These are phyloP conservation scores for Jamesozyma rosinii DNA, from an alignment of 805 yeast species.

Conservation along the genomic window DNA sequence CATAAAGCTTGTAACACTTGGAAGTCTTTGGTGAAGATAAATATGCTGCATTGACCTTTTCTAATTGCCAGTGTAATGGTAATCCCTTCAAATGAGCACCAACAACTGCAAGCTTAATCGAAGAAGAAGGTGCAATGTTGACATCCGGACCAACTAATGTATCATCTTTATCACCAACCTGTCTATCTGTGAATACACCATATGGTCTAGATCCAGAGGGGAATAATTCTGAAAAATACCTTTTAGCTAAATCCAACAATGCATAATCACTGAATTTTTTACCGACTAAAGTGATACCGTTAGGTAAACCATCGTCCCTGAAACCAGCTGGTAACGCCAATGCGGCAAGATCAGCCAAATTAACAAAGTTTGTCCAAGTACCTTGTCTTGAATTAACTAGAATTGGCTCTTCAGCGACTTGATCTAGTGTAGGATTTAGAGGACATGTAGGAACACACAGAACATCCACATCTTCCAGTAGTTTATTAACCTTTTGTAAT, in stretches of 20 bases:
- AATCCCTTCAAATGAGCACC: slow-evolving; percentile 90
- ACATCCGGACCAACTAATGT: slow-evolving; percentile 16
- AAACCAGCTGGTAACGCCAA: slow-evolving; percentile 88
- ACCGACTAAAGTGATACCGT: slow-evolving; percentile 80
- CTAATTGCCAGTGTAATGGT: slow-evolving; percentile 89
- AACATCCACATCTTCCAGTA: slow-evolving; percentile 58
- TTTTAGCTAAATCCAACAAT: slow-evolving; percentile 68
- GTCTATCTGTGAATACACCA: slow-evolving; percentile 34
- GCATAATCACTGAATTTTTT: slow-evolving; percentile 83
- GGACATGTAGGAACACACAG: slow-evolving; percentile 91
- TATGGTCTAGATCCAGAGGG: slow-evolving; percentile 42
- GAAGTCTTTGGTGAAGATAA: slow-evolving; percentile 61
- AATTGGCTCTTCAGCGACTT: slow-evolving; percentile 70
- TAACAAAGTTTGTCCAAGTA: slow-evolving; percentile 95
- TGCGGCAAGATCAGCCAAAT: slow-evolving; percentile 87
- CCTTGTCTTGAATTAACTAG: slow-evolving; percentile 84
- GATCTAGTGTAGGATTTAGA: slow-evolving; percentile 71
- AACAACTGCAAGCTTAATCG: slow-evolving; percentile 78
- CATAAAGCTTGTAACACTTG: slow-evolving; percentile 62
- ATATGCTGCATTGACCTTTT: slow-evolving; percentile 69
- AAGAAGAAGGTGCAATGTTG: slow-evolving; percentile 26
- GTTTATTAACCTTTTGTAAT: slow-evolving; percentile 49
- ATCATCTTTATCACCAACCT: slow-evolving; percentile 8
- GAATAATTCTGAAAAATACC: slow-evolving; percentile 46
- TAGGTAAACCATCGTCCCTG: slow-evolving; percentile 78